Evolutionary conservation across 2,329 filamentous ascomycete species (phyloP).

Genomic region (Beauveria australis): DNA sequence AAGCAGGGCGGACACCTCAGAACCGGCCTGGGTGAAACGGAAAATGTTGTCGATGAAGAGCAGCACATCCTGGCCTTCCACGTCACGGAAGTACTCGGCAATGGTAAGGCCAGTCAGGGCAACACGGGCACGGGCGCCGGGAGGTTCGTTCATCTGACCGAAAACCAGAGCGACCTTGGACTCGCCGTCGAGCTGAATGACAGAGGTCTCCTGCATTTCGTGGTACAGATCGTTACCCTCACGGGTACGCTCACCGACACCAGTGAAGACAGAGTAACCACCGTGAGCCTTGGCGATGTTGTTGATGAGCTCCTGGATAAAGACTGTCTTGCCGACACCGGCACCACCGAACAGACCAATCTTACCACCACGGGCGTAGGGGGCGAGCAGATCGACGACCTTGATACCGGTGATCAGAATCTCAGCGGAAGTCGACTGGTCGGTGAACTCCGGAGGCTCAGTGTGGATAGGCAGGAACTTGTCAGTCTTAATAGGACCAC

Average conservation of each 20-base stretch:
- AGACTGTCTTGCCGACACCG: slow-evolving; percentile 99
- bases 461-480: slow-evolving; percentile 88
- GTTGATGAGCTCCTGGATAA: slow-evolving; percentile 99
- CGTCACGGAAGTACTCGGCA: slow-evolving; percentile 73
- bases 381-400: slow-evolving; percentile 97
- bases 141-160: slow-evolving; percentile 99
- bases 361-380: slow-evolving; percentile 99
- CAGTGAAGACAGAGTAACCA: slow-evolving; percentile 99
- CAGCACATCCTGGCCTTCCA: slow-evolving; percentile 86
- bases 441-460: slow-evolving; percentile 83
- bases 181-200: slow-evolving; percentile 98
- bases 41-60: slow-evolving; percentile 99
- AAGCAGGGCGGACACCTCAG: slow-evolving; percentile 97
- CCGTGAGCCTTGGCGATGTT: slow-evolving; percentile 99
- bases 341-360: slow-evolving; percentile 99
- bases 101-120: slow-evolving; percentile 83
- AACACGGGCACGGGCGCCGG: slow-evolving; percentile 98
- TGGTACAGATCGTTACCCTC: slow-evolving; percentile 99
- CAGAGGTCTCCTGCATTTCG: slow-evolving; percentile 99
- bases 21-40: slow-evolving; percentile 99
- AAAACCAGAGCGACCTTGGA: slow-evolving; percentile 99
- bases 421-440: slow-evolving; percentile 95
- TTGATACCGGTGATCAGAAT: slow-evolving; percentile 99
- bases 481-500: slow-evolving; percentile 90
- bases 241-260: slow-evolving; percentile 99